Base-by-base conservation (phyloP, 192 early-diverging fungal species). In the Coemansia sp. region DNA sequence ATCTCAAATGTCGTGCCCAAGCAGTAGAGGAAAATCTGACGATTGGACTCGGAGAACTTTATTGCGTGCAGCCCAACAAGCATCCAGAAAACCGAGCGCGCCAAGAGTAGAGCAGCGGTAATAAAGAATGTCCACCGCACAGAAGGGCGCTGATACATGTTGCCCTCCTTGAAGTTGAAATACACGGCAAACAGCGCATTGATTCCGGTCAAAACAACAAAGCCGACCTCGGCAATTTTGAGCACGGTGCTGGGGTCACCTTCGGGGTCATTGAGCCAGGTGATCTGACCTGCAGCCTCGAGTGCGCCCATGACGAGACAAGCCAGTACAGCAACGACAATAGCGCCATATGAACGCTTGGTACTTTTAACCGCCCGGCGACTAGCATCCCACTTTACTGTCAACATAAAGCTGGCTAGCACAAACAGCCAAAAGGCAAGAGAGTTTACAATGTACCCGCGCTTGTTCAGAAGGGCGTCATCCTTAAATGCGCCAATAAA, bases 201-300 rank as follows among this genome's bases (percentile, higher is more conserved):
- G 9, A 68, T 19, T 2, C 40, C 55, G 0, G 66, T 17, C 8
- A 78, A 46, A 14, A 54, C 69, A 8, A 78, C 48, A 48, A 78
- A 66, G 9, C 76, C 76, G 23, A 72, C 54, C 22, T 59, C 53
- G 1, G 76, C 64, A 17, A 71, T 37, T 22, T 72, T 78, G 12
- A 78, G 40, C 4, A 53, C 59, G 19, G 41, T 30, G 2, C 37
- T 52, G 10, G 69, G 66, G 19, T 64, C 44, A 4, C 69, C 66
- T 1, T 42, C 46, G 1, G 76, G 69, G 33, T 64, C 64, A 50
- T 78, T 72, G 19, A 78, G 76, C 76, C 76, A 78, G 40, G 50
- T 62, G 22, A 78, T 78, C 42, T 72, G 76, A 11, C 76, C 76
- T 25, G 70, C 66, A 24, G 69, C 76, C 40, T 78, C 76, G 8